A percentile compares a stretch with the other conserved stretches of the same genome.
Evolutionary conservation across 2,329 filamentous ascomycete species (phyloP).

Genomic region (Trichoderma breve): DNA sequence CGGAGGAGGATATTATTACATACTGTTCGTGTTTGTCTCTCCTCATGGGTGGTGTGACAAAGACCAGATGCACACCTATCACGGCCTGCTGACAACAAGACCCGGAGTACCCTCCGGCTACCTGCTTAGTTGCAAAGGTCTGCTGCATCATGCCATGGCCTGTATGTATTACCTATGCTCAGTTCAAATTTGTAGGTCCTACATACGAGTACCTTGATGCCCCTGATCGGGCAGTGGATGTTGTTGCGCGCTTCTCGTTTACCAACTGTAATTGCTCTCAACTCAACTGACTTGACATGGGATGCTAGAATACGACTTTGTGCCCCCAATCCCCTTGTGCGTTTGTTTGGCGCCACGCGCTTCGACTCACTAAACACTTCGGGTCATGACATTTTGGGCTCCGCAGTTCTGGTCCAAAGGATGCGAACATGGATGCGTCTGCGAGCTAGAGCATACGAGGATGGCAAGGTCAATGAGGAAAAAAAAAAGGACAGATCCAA

Average conservation of each 20-base stretch:
- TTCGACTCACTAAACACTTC: not conserved
- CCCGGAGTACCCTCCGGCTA: not conserved
- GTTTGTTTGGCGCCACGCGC: not conserved
- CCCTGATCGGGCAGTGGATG: not conserved
- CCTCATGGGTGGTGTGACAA: slow-evolving; percentile 12
- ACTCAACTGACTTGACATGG: not conserved
- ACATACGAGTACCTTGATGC: not conserved
- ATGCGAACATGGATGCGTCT: not conserved
- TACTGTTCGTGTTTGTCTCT: not conserved
- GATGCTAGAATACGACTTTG: not conserved
- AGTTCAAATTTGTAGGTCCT: not conserved
- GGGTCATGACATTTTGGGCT: not conserved
- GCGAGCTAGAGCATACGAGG: not conserved
- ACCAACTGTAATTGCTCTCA: not conserved
- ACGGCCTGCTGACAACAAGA: not conserved
- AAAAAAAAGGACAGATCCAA: not conserved
- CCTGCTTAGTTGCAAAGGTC: not conserved
- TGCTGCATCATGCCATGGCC: not conserved
- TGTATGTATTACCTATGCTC: not conserved
- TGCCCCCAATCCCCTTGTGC: not conserved
- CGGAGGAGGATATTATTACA: not conserved
- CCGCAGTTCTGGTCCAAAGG: not conserved
- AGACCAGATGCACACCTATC: slow-evolving; percentile 6
- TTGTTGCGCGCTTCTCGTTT: not conserved
- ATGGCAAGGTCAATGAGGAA: not conserved